phyloP scores from a whole-genome alignment of 305 asterid species.

The Andrographis paniculata region DNA sequence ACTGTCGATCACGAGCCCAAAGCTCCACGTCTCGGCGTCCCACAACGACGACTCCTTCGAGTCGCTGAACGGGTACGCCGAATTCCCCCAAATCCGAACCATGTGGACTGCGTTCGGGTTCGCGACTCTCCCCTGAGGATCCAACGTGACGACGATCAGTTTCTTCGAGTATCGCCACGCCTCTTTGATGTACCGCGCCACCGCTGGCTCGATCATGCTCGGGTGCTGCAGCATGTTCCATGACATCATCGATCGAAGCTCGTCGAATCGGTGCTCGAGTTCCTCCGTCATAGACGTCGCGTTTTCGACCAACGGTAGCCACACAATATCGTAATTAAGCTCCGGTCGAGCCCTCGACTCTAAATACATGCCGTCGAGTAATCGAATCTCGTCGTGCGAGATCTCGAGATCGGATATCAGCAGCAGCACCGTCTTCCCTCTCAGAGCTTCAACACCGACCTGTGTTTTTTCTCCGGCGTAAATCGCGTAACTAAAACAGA shows the following conservation, averaged over 20 bases:
- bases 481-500: too few species aligned
- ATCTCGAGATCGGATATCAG: slow-evolving; percentile 67
- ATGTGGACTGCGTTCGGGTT: slow-evolving; percentile 60
- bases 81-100: slow-evolving; percentile 83
- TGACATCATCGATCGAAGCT: slow-evolving; percentile 52
- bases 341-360: slow-evolving; percentile 39
- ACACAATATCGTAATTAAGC: slow-evolving; percentile 59
- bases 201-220: slow-evolving; percentile 54
- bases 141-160: slow-evolving; percentile 64
- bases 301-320: slow-evolving; percentile 63
- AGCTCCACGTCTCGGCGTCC: slow-evolving; percentile 58
- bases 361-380: slow-evolving; percentile 38
- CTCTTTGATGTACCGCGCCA: slow-evolving; percentile 46
- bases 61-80: slow-evolving; percentile 59
- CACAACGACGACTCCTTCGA: slow-evolving; percentile 49
- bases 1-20: slow-evolving; percentile 49
- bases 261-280: slow-evolving; percentile 28
- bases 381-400: slow-evolving; percentile 49
- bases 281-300: slow-evolving; percentile 26
- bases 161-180: slow-evolving; percentile 62
- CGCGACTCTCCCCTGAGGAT: slow-evolving; percentile 56
- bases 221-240: slow-evolving; percentile 74
- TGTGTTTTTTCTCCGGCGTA: too few species aligned
- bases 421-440: slow-evolving; percentile 59
- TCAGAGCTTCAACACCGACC: slow-evolving; percentile 52